Conservation (phyloP, 148 eudicot species). For the Rhododendron simsii region DNA sequence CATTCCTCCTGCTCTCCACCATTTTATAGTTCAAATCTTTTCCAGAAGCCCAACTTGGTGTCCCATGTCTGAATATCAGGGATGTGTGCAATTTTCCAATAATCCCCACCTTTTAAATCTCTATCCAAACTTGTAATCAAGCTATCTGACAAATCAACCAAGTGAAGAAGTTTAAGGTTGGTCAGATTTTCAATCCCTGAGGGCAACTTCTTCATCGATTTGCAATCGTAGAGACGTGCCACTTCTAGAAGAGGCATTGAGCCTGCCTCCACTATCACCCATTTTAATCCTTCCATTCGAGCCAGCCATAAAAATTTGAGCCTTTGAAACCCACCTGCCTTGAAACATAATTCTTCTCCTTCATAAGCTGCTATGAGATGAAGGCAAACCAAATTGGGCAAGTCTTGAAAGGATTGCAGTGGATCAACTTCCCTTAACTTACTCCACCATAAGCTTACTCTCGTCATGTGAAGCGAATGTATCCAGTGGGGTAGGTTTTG, state of each 20-base stretch:
- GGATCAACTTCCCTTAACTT: slow-evolving; percentile 10
- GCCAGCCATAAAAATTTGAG: background rate
- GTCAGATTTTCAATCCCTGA: slow-evolving; percentile 11
- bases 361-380: slow-evolving; percentile 1
- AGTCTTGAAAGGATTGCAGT: slow-evolving; percentile 9
- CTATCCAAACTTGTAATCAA: background rate
- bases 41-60: background rate
- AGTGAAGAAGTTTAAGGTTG: background rate
- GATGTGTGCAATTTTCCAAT: background rate
- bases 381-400: slow-evolving; percentile 18
- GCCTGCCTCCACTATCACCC: background rate
- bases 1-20: background rate
- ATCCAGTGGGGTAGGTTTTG: background rate
- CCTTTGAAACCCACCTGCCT: slow-evolving; percentile 15
- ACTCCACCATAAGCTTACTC: background rate
- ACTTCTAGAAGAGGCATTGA: background rate
- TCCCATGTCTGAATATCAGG: fast-evolving
- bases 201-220: slow-evolving; percentile 2
- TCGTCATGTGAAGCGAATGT: background rate
- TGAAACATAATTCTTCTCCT: slow-evolving; percentile 18
- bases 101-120: background rate
- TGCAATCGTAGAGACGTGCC: fast-evolving
- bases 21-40: too few species aligned
- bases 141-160: background rate
- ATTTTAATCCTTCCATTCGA: background rate